These are phyloP conservation scores for Anethum foeniculum DNA, from an alignment of 140 eudicot species.

Conservation along the genomic window DNA sequence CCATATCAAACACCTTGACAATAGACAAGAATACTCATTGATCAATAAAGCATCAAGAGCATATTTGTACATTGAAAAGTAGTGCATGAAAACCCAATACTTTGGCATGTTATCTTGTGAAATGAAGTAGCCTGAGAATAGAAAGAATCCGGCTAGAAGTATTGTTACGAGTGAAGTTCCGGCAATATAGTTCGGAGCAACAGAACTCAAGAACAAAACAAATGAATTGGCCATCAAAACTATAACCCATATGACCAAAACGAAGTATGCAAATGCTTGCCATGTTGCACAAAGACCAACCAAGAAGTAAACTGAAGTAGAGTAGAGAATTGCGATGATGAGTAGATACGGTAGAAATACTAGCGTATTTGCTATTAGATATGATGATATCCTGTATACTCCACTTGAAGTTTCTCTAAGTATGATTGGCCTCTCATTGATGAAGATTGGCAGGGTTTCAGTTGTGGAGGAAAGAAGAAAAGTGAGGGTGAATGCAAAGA, in stretches of 20 bases:
- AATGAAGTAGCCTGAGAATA: slow-evolving; percentile 90
- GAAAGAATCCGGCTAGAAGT: slow-evolving; percentile 77
- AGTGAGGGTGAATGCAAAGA: slow-evolving; percentile 89
- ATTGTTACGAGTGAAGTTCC: slow-evolving; percentile 76
- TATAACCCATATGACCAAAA: slow-evolving; percentile 71
- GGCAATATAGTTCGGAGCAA: slow-evolving; percentile 87
- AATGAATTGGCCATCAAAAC: slow-evolving; percentile 88
- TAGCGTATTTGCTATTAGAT: slow-evolving; percentile 72
- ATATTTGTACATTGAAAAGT: slow-evolving; percentile 83
- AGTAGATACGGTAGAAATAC: slow-evolving; percentile 80
- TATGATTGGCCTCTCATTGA: slow-evolving; percentile 81
- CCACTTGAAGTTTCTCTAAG: slow-evolving; percentile 92
- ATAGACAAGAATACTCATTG: slow-evolving; percentile 82
- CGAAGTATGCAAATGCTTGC: slow-evolving; percentile 72
- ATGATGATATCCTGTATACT: slow-evolving; percentile 76
- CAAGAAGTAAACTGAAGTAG: slow-evolving; percentile 62
- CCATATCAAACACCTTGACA: slow-evolving; percentile 70
- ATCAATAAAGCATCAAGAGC: slow-evolving; percentile 73
- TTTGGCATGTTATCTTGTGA: slow-evolving; percentile 72
- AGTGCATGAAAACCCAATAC: slow-evolving; percentile 86
- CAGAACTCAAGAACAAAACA: slow-evolving; percentile 69
- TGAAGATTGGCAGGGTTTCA: slow-evolving; percentile 81
- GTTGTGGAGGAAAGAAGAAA: slow-evolving; percentile 95
- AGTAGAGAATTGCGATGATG: slow-evolving; percentile 62
- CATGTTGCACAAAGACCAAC: slow-evolving; percentile 78